Percentiles rank a stretch among this genome's conserved stretches.
Conservation (phyloP, 2,329 filamentous ascomycete genomes). For the Xylariales sp. region DNA sequence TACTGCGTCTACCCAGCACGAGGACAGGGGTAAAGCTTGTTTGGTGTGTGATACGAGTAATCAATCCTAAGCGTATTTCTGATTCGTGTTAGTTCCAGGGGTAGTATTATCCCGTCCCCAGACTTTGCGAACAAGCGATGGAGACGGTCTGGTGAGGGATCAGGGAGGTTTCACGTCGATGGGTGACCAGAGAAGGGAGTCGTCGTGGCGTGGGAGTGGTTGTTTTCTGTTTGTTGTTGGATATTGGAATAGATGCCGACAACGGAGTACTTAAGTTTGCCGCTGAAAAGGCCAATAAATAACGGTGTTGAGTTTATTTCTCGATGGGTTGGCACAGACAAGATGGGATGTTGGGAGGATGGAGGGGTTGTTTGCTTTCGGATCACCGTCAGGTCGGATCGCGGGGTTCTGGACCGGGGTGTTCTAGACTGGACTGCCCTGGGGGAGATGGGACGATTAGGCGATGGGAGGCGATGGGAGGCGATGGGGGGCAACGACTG, state of each 20-base stretch:
- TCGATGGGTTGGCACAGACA: not conserved
- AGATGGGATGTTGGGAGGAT: not conserved
- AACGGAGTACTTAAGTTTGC: not conserved
- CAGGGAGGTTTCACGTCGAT: not conserved
- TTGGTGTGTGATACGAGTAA: not conserved
- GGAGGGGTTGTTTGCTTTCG: slow-evolving; percentile 24
- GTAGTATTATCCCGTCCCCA: not conserved
- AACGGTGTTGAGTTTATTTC: not conserved
- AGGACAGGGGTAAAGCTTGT: no score
- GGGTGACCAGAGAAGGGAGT: not conserved
- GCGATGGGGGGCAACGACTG: no score
- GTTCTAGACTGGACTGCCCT: no score
- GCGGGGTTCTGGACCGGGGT: not conserved
- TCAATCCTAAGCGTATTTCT: not conserved
- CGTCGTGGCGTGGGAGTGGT: not conserved
- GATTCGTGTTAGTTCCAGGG: not conserved
- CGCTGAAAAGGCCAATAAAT: not conserved
- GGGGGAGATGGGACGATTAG: not conserved
- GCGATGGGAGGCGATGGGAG: no score
- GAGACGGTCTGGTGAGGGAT: not conserved
- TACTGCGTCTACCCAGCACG: not conserved
- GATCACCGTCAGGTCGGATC: slow-evolving; percentile 26
- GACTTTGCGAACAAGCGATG: not conserved
- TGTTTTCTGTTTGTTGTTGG: not conserved
- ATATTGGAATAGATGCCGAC: not conserved